These are phyloP conservation scores for Calonectria montana DNA, from an alignment of 2,329 filamentous ascomycete genomes.

Conservation along the genomic window DNA sequence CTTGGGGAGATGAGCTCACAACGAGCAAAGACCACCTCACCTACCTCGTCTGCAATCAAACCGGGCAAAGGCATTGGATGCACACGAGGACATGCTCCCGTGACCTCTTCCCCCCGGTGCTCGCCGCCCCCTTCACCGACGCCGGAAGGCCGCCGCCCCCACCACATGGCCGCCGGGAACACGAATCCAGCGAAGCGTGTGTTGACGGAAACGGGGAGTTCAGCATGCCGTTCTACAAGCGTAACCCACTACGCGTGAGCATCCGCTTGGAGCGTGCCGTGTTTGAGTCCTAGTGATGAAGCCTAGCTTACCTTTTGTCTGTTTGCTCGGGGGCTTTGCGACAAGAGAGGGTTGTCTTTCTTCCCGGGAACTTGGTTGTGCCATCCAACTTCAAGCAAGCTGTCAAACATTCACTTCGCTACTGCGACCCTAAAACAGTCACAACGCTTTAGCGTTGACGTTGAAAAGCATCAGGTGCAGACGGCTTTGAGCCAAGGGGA, in stretches of 20 bases:
- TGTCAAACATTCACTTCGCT: background rate
- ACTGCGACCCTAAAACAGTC: background rate
- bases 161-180: background rate
- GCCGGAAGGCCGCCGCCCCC: background rate
- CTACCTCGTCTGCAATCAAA: background rate
- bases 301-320: background rate
- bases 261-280: background rate
- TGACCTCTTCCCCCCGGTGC: constrained; percentile 20
- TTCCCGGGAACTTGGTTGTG: background rate
- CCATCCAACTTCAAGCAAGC: background rate
- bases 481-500: background rate
- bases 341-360: background rate
- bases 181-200: background rate
- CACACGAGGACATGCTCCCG: constrained; percentile 18
- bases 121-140: constrained; percentile 21
- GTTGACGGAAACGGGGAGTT: constrained; percentile 9
- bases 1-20: background rate
- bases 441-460: constrained; percentile 3
- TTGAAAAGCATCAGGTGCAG: background rate
- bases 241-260: background rate
- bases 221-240: background rate
- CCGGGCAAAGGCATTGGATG: background rate
- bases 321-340: background rate
- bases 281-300: constrained; percentile 1
- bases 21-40: constrained; percentile 4